These are phyloP conservation scores for Abrus precatorius DNA, from an alignment of 306 rosid genomes.

Conservation along the genomic window DNA sequence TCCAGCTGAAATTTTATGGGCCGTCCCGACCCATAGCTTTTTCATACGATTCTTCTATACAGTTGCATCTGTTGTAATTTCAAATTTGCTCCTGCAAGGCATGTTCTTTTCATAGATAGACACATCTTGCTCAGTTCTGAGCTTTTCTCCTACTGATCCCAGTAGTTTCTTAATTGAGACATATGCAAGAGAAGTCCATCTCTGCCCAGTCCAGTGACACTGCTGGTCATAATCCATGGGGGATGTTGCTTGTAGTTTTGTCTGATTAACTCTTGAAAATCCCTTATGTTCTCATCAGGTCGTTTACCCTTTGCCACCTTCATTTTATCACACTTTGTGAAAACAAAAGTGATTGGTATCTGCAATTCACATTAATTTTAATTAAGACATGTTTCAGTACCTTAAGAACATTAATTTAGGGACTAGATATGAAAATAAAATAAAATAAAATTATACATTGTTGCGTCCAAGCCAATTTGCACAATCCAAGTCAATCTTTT, in stretches of 20 bases:
- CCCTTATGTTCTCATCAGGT: slow-evolving; percentile 83
- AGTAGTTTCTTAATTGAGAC: slow-evolving; percentile 88
- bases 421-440: slow-evolving; percentile 31
- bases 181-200: slow-evolving; percentile 89
- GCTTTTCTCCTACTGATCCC: slow-evolving; percentile 71
- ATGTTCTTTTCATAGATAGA: slow-evolving; percentile 6
- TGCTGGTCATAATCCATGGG: slow-evolving; percentile 97
- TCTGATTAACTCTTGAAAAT: slow-evolving; percentile 78
- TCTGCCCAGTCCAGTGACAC: slow-evolving; percentile 87
- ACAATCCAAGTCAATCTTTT: slow-evolving; percentile 88
- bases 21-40: slow-evolving; percentile 17
- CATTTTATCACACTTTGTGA: slow-evolving; percentile 91
- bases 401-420: slow-evolving; percentile 11
- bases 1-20: slow-evolving; percentile 25
- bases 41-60: slow-evolving; percentile 26
- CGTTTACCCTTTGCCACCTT: slow-evolving; percentile 77
- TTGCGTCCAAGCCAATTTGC: slow-evolving; percentile 97
- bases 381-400: slow-evolving; percentile 16
- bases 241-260: slow-evolving; percentile 77
- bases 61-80: slow-evolving; percentile 30
- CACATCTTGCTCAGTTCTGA: slow-evolving; percentile 20
- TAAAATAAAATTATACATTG: slow-evolving; percentile 57
- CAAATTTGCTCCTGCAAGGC: slow-evolving; percentile 19
- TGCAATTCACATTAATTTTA: slow-evolving; percentile 49
- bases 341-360: slow-evolving; percentile 89